Evolutionary conservation across 495 filamentous ascomycete genomes (phyloP).

Genomic region (Hypoxylon lenormandii): DNA sequence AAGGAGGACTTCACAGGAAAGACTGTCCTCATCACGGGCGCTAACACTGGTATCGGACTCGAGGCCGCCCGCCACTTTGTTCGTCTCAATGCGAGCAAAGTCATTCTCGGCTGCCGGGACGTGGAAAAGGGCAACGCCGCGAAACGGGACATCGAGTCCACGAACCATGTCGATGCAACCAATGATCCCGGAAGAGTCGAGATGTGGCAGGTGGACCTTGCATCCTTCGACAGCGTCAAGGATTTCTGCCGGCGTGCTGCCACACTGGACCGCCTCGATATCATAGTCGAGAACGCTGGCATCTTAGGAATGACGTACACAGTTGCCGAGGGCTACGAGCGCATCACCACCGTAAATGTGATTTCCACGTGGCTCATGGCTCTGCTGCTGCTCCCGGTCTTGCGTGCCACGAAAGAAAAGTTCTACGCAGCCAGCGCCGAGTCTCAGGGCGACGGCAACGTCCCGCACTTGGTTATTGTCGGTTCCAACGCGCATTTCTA

Average conservation of each 20-base stretch:
- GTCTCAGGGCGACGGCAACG: too few species aligned
- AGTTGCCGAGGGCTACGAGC: too few species aligned
- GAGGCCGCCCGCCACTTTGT: slow-evolving; percentile 61
- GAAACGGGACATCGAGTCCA: slow-evolving; percentile 46
- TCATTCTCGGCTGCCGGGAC: slow-evolving; percentile 63
- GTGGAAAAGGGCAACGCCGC: slow-evolving; percentile 59
- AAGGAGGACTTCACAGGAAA: slow-evolving; percentile 2
- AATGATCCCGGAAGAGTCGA: slow-evolving; percentile 47
- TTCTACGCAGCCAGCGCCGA: too few species aligned
- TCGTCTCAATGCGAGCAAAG: slow-evolving; percentile 52
- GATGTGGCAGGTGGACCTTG: slow-evolving; percentile 66
- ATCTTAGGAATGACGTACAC: too few species aligned
- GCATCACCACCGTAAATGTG: too few species aligned
- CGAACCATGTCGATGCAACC: slow-evolving; percentile 3
- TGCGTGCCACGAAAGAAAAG: too few species aligned
- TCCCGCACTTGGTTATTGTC: too few species aligned
- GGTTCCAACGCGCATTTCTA: too few species aligned
- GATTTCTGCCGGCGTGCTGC: slow-evolving; percentile 56
- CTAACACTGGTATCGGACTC: slow-evolving; percentile 63
- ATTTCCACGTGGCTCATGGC: too few species aligned
- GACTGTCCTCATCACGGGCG: slow-evolving; percentile 61
- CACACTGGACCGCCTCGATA: too few species aligned
- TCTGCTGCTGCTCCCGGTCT: too few species aligned
- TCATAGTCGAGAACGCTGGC: too few species aligned
- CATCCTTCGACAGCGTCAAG: slow-evolving; percentile 52